Evolutionary conservation across 176 grass and related monocot species (phyloP), one percentile per base, ranked within the genome.

Genomic region (Cenchrus americanus): DNA sequence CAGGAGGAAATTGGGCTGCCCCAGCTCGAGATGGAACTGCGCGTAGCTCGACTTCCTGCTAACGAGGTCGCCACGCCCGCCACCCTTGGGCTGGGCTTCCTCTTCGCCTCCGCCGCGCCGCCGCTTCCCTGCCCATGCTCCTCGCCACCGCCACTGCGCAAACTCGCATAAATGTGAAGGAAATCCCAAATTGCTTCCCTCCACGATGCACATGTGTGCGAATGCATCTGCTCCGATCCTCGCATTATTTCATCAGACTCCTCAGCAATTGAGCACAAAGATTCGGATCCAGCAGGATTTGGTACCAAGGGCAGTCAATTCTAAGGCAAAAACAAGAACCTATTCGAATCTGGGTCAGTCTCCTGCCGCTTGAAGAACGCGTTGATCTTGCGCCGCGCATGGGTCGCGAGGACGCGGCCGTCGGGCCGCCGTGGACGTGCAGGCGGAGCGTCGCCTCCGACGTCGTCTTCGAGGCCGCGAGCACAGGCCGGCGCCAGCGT

Each of bases 1-100:
- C 83, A 95, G 85, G 32, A 98, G 18, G 60, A 98, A 98, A 78
- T 98, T 80, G 19, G 91, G 73, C 82, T 98, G 96, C 79, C 96
- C 96, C 15, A 98, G 87, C 71, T 98, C 96, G 75, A 98, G 83
- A 80, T 98, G 89, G 87, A 93, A 93, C 87, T 95, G 91, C 4
- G 83, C 93, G 54, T 95, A 98, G 53, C n/a, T 95, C 73, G 85
- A 86, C 89, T 93, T 98, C 91, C 90, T 95, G 60, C 86, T 90
- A 37, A 85, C 55, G 19, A 90, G 22, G 57, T 85, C 94, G 7
- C 48, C 73, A 5, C 44, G 82, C n/a, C 48, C 37, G 0, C 66
- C 32, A 27, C 54, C 43, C 27, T 61, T 57, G 62, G 75, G n/a
- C n/a, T n/a, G n/a, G n/a, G 44, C 70, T 37, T 76, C 69, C 11